Base-by-base conservation (phyloP, 1,139 yeast species). In the Debaryomyces psychrophilus region DNA sequence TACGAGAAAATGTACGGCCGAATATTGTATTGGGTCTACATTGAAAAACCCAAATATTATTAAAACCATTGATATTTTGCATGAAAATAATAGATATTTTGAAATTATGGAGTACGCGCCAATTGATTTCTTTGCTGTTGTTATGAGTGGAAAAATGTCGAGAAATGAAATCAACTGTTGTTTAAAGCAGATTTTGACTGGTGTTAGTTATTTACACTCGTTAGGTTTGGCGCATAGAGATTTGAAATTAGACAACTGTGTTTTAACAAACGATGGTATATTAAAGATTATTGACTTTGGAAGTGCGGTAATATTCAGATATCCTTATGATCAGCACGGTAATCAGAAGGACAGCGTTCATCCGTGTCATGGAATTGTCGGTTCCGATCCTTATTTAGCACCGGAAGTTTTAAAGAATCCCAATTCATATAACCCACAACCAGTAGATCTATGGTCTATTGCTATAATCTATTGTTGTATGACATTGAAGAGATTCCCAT, bases 51-150 rank as follows among this genome's bases (percentile, higher is more conserved):
- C 96, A 46, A 90, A 92, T 65, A 85, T 93, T 54, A 90, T 93
- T 58, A 95, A 92, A 64, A 93, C 99, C 0, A 79, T 93, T 49
- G 99, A 95, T 64, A 90, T 93, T 34, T 83, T 92, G 48, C 87
- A 89, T 59, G 97, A 90, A 59, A 85, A 84, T 55, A 88, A 85
- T 51, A 82, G 90, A 55, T 89, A 89, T 61, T 93, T 84, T 64
- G 97, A 95, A 66, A 92, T 95, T 42, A 93, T 95, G 99, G 99
- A 95, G 64, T 95, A 89, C 63, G 95, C 97, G 49, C 97, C 97
- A 17, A 87, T 87, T 49, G 99, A 95, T 67, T 87, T 92, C 63
- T 95, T 95, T 70, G 96, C 97, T 2, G 92, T 93, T 41, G 99
- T 95, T 35, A 95, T 95, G 99, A 87, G 96, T 44, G 96, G 96